Evolutionary conservation across 768 basidiomycete species (phyloP).

Genomic region (Rhodocollybia butyracea): DNA sequence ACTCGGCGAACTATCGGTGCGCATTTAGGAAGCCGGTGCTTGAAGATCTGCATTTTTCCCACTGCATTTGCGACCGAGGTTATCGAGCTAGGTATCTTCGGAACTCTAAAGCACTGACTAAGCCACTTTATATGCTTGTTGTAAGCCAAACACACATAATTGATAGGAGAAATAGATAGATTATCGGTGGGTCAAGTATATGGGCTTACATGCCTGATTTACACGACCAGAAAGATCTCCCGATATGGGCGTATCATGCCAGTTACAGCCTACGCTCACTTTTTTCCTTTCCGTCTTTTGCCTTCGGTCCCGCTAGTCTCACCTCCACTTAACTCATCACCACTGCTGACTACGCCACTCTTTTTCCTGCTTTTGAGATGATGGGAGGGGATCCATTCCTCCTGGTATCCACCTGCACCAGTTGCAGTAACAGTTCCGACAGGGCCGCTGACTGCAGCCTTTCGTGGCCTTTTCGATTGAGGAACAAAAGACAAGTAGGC

Average conservation of each 20-base stretch:
- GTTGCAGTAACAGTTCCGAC: slow-evolving; percentile 61
- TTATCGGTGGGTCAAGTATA: neutral
- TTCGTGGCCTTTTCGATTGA: slow-evolving; percentile 55
- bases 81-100: too few species aligned
- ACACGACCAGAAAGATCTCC: neutral
- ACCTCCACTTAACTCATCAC: slow-evolving; percentile 63
- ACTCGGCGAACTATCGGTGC: too few species aligned
- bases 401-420: slow-evolving; percentile 70
- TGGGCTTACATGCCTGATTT: neutral
- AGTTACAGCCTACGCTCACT: slow-evolving; percentile 10
- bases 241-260: neutral
- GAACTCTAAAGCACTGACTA: too few species aligned
- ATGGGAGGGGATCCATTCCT: slow-evolving; percentile 93
- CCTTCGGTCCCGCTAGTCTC: slow-evolving; percentile 64
- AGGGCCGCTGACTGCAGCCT: slow-evolving; percentile 49
- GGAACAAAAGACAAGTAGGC: slow-evolving; percentile 66
- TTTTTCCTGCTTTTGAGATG: slow-evolving; percentile 66
- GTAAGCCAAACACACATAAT: too few species aligned
- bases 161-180: neutral
- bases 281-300: slow-evolving; percentile 45
- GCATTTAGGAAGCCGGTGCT: too few species aligned
- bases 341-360: slow-evolving; percentile 45
- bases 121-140: too few species aligned
- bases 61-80: too few species aligned
- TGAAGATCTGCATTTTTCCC: too few species aligned